Evolutionary conservation across 1,284 basidiomycete species (phyloP), one percentile per base, ranked within the genome.

Genomic region (Trichosporon inkin): DNA sequence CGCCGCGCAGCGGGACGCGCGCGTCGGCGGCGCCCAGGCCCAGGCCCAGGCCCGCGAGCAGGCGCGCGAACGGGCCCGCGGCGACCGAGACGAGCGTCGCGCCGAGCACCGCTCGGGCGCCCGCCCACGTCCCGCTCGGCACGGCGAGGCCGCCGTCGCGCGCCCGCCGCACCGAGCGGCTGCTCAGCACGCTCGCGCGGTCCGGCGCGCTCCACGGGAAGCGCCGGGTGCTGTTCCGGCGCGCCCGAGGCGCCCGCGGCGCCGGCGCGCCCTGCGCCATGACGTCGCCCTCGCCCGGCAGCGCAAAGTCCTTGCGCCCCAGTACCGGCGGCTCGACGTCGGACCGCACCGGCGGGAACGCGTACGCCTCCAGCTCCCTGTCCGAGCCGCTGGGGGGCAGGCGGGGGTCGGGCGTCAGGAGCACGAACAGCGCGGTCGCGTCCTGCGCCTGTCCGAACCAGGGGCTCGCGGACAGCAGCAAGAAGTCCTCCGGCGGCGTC

Each of bases 401-500:
- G 56, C 52, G 63, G 44, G 61, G 68, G 62, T 73, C 77, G 34
- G 73, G 74, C n/a, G 69, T 75, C 32, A 79, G 57, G 40, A 76
- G 78, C 58, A 82, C 73, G 60, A 84, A 68, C 40, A 95, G 85
- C 1, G 86, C 82, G 47, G 82, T 79, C 0, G 91, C 87, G 72
- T 94, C 90, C 72, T 83, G 86, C 10, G 82, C 78, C 10, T 86
- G 84, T 41, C 81, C 78, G 71, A 87, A 88, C 74, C 92, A 88
- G 1, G 91, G 90, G 62, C 76, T 88, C 28, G 81, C 79, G 53
- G 83, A 82, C 16, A 92, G 73, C 19, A 93, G 81, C 11, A 90
- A 73, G 71, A 89, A 92, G 70, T 95, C 92, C 68, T 93, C 87
- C 5, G 87, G 82, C 0, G 84, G 76, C 1, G 85, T 84, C 6